These are phyloP conservation scores for Diutina neorugosa DNA, from an alignment of 1,139 yeast genomes.

Conservation along the genomic window DNA sequence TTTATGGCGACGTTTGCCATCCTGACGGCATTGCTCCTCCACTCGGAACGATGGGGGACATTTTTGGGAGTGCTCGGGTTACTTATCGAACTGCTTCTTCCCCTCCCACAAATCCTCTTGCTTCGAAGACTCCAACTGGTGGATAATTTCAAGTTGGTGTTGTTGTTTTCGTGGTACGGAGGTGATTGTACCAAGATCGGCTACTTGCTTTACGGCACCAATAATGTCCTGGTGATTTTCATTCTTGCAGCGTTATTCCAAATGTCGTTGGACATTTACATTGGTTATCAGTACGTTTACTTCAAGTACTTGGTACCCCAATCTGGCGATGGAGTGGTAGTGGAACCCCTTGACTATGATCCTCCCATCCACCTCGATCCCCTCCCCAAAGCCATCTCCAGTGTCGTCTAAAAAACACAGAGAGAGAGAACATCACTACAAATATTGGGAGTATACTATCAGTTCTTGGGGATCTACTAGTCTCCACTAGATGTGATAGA, in stretches of 20 bases:
- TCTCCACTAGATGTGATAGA: too few species aligned
- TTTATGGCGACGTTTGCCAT: conserved; percentile 30
- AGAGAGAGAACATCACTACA: too few species aligned
- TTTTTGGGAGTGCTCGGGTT: conserved; percentile 62
- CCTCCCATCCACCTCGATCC: background rate
- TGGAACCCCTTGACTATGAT: background rate
- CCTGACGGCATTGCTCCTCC: conserved; percentile 34
- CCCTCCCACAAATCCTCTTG: conserved; percentile 76
- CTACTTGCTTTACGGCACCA: conserved; percentile 63
- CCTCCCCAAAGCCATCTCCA: background rate
- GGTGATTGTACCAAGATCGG: conserved; percentile 75
- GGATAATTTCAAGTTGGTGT: conserved; percentile 65
- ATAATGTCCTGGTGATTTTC: conserved; percentile 55
- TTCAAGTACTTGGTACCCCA: conserved; percentile 16
- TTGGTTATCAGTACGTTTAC: conserved; percentile 63
- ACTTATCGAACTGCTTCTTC: conserved; percentile 69
- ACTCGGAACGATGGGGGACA: conserved; percentile 34
- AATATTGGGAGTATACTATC: too few species aligned
- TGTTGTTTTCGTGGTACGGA: conserved; percentile 75
- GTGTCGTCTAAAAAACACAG: background rate
- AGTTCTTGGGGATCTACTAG: too few species aligned
- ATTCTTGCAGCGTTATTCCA: conserved; percentile 73
- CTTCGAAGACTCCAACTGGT: conserved; percentile 57
- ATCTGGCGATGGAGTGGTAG: background rate
- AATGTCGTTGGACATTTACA: conserved; percentile 61